These are phyloP conservation scores for Paxillus rubicundulus DNA, from an alignment of 768 basidiomycete genomes.

Conservation along the genomic window DNA sequence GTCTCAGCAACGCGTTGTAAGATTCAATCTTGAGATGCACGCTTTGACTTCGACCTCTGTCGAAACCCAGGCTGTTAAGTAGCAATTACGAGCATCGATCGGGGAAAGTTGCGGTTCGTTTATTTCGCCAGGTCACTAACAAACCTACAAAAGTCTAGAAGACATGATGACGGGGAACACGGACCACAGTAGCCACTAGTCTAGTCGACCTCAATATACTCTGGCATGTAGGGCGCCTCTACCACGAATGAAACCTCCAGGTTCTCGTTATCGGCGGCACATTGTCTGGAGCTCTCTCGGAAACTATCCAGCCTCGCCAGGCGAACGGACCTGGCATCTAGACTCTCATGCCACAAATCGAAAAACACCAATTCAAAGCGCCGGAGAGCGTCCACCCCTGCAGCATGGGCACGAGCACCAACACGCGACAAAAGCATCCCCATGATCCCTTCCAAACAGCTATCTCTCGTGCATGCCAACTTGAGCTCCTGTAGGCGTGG, in stretches of 20 bases:
- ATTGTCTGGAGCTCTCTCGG: neutral
- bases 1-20: no score
- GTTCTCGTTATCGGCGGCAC: neutral
- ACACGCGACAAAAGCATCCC: conserved; percentile 10
- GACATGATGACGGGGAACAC: no score
- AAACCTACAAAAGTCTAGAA: no score
- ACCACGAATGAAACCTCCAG: conserved; percentile 9
- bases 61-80: no score
- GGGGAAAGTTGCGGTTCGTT: no score
- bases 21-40: no score
- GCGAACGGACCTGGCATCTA: neutral
- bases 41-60: no score
- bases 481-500: conserved; percentile 14
- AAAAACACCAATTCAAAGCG: conserved; percentile 9
- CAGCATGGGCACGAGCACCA: conserved; percentile 1
- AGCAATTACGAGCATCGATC: no score
- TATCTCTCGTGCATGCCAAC: conserved; percentile 15
- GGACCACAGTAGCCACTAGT: no score
- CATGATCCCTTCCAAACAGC: conserved; percentile 7
- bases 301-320: neutral
- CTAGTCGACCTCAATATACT: conserved; percentile 7
- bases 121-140: neutral
- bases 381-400: conserved; percentile 5
- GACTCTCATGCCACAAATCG: conserved; percentile 8
- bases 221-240: conserved; percentile 7